Base-by-base conservation (phyloP, 2,329 filamentous ascomycete genomes). In the Hypoxylon sp. region DNA sequence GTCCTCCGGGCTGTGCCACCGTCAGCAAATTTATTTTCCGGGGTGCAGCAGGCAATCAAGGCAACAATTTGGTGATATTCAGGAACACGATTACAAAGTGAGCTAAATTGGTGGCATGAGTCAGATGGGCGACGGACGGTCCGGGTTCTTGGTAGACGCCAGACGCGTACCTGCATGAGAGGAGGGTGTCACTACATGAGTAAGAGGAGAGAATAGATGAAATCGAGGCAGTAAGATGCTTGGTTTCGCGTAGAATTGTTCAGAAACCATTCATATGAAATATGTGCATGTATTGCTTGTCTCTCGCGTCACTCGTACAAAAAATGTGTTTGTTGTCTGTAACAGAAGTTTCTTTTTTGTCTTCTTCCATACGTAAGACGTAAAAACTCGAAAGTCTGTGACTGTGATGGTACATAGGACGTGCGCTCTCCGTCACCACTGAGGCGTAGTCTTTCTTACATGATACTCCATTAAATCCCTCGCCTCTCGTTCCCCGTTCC, bases 81-180 rank as follows among this genome's bases (percentile, higher is more conserved):
- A 55, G 50, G 43, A 52, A 54, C 49, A 48, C 46, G n/a, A n/a
- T n/a, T n/a, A n/a, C n/a, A n/a, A n/a, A n/a, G n/a, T n/a, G n/a
- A n/a, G n/a, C n/a, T n/a, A 48, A 2, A 5, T 15, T 54, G 3
- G 51, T 33, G 15, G 20, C 51, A 52, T 62, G 55, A 63, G 56
- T 63, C 60, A 60, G 56, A 60, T 52, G 48, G 47, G 43, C n/a
- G n/a, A n/a, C n/a, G n/a, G 27, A 56, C 50, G n/a, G 45, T 56
- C 50, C 45, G 43, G 31, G 7, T 15, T 23, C 29, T 38, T 48
- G 48, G 59, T 56, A 53, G n/a, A n/a, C n/a, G n/a, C n/a, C n/a
- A n/a, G n/a, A 35, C n/a, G 4, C 17, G 38, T 42, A 42, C 59
- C 55, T 62, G 59, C 55, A 59, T 58, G 21, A 46, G 15, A 24